These are phyloP conservation scores for Lentinus brumalis DNA, from an alignment of 768 basidiomycete genomes.

Conservation along the genomic window DNA sequence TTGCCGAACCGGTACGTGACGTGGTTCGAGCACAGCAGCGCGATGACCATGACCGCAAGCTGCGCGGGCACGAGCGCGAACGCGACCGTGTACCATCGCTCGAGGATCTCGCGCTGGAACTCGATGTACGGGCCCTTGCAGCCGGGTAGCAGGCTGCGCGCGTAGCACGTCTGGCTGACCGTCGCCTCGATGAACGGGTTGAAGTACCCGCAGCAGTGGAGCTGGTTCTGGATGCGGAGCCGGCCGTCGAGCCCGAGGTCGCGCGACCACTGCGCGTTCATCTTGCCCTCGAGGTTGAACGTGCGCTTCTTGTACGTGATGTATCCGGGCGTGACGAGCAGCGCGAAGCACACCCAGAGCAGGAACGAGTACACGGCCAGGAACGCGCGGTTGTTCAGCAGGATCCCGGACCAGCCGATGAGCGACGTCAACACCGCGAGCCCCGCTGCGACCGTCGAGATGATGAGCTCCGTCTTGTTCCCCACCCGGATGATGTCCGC, in stretches of 20 bases:
- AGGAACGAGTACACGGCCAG: constrained; percentile 72
- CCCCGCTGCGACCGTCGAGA: constrained; percentile 68
- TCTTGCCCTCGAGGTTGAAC: constrained; percentile 82
- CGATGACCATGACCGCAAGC: constrained; percentile 60
- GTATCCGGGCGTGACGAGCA: constrained; percentile 78
- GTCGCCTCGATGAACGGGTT: constrained; percentile 82
- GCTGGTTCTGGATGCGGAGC: constrained; percentile 70
- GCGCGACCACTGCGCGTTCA: constrained; percentile 77
- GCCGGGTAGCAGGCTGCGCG: constrained; percentile 69
- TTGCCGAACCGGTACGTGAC: constrained; percentile 87
- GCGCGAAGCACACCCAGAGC: constrained; percentile 72
- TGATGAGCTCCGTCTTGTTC: constrained; percentile 65
- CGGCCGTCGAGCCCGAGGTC: constrained; percentile 60
- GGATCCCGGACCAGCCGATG: constrained; percentile 77
- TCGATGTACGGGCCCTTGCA: constrained; percentile 68
- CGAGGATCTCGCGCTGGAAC: constrained; percentile 56
- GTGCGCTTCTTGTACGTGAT: constrained; percentile 71
- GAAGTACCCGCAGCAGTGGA: constrained; percentile 81
- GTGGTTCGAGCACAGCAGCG: constrained; percentile 76
- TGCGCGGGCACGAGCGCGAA: constrained; percentile 74
- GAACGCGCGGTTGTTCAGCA: constrained; percentile 84
- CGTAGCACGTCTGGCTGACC: constrained; percentile 70
- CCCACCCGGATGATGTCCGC: constrained; percentile 75
- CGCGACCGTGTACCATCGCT: constrained; percentile 64
- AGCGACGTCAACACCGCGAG: constrained; percentile 64